Evolutionary conservation across 179 eudicot species (phyloP).

Genomic region (Corrigiola litoralis): DNA sequence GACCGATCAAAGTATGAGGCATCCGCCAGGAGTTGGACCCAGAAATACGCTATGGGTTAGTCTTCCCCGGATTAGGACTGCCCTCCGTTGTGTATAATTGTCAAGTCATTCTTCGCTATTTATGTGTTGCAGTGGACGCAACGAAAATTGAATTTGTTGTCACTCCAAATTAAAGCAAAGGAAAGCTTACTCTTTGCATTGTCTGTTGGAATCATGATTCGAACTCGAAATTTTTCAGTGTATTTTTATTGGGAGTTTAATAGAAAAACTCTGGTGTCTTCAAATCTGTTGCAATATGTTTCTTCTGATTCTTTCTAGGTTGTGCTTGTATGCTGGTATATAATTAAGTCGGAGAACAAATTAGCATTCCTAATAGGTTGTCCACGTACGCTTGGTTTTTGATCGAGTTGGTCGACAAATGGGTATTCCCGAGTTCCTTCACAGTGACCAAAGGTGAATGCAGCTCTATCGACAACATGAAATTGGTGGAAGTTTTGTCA

Average conservation of each 20-base stretch:
- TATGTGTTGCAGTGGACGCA: conserved; percentile 23
- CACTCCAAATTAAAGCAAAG: conserved; percentile 19
- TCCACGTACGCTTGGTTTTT: no score
- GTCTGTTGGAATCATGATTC: conserved; percentile 30
- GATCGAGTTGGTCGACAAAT: no score
- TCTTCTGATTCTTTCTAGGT: no score
- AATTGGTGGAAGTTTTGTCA: no score
- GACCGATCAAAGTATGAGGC: conserved; percentile 36
- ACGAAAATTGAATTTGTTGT: conserved; percentile 8
- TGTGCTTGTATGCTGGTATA: no score
- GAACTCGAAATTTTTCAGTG: conserved; percentile 12
- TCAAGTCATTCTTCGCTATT: conserved; percentile 24
- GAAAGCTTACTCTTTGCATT: conserved; percentile 10
- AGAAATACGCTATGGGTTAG: conserved; percentile 42
- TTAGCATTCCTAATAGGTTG: no score
- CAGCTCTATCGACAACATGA: no score
- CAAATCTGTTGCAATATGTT: no score
- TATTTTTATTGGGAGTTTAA: not conserved
- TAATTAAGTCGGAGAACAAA: no score
- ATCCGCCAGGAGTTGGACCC: conserved; percentile 43
- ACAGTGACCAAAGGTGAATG: no score
- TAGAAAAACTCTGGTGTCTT: no score
- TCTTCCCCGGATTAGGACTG: conserved; percentile 8
- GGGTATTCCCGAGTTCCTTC: no score
- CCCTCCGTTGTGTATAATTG: conserved; percentile 21